Conservation (phyloP, 1,284 basidiomycete genomes). For the Pisolithus thermaeus region DNA sequence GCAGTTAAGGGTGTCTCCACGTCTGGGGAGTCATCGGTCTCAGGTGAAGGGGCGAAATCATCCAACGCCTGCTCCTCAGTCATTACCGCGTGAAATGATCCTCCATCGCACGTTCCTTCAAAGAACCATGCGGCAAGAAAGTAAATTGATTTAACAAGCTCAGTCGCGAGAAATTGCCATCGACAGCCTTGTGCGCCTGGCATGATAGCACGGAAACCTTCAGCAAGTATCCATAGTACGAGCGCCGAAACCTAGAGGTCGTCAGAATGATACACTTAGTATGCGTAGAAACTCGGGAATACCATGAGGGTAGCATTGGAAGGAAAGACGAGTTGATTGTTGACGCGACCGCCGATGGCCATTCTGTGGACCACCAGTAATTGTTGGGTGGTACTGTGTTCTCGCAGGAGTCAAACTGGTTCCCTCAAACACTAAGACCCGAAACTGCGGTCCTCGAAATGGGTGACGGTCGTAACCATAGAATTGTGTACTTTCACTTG, state of each 20-base stretch:
- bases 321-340: too few relatives aligned
- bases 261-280: background rate
- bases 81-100: background rate
- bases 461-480: too few relatives aligned
- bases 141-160: slow-evolving; percentile 13
- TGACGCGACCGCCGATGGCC: too few relatives aligned
- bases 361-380: too few relatives aligned
- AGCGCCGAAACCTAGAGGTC: slow-evolving; percentile 12
- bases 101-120: slow-evolving; percentile 1
- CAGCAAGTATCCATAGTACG: slow-evolving; percentile 10
- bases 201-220: slow-evolving; percentile 4
- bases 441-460: too few relatives aligned
- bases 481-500: too few relatives aligned
- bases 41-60: slow-evolving; percentile 5
- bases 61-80: slow-evolving; percentile 5
- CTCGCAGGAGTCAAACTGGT: too few relatives aligned
- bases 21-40: slow-evolving; percentile 2
- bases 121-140: slow-evolving; percentile 13
- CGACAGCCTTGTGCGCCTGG: slow-evolving; percentile 4
- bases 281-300: background rate
- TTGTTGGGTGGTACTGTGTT: too few relatives aligned
- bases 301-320: slow-evolving; percentile 8
- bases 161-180: slow-evolving; percentile 9
- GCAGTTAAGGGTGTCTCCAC: slow-evolving; percentile 1
- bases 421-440: too few relatives aligned